phyloP scores from a whole-genome alignment of 2,329 filamentous ascomycete genomes.

The Fusarium keratoplasticum region DNA sequence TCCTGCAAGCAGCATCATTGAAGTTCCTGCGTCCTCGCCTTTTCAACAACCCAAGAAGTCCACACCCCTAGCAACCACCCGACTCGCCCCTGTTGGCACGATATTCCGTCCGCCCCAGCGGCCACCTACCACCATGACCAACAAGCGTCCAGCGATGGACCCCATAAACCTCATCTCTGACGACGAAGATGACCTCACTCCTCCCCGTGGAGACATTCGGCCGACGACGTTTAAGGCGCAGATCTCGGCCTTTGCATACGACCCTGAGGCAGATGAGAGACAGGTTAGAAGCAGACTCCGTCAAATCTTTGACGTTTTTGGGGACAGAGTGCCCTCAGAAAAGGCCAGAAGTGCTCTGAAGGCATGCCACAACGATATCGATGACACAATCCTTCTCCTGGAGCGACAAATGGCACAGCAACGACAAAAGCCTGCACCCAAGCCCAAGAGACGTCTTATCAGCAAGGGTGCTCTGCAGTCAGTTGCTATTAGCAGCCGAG shows the following conservation, averaged over 20 bases:
- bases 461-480: conserved; percentile 47
- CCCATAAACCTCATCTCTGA: conserved; percentile 63
- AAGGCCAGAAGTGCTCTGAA: conserved; percentile 50
- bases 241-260: conserved; percentile 58
- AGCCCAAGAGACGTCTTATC: conserved; percentile 46
- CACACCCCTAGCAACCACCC: conserved; percentile 60
- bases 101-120: conserved; percentile 67
- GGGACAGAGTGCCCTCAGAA: conserved; percentile 45
- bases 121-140: conserved; percentile 36
- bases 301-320: conserved; percentile 53
- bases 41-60: conserved; percentile 58
- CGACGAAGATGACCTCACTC: conserved; percentile 59
- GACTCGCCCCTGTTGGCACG: conserved; percentile 83
- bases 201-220: conserved; percentile 70
- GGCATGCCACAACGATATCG: conserved; percentile 49
- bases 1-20: conserved; percentile 65
- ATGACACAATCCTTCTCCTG: conserved; percentile 51
- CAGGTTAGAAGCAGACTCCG: conserved; percentile 50
- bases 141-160: conserved; percentile 53
- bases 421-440: conserved; percentile 15
- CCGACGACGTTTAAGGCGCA: conserved; percentile 67
- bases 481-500: conserved; percentile 19
- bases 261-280: conserved; percentile 57
- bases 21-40: conserved; percentile 92
- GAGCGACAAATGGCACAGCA: conserved; percentile 23